These are phyloP conservation scores for Candida labiduridarum DNA, from an alignment of 1,139 yeast species.

Conservation along the genomic window DNA sequence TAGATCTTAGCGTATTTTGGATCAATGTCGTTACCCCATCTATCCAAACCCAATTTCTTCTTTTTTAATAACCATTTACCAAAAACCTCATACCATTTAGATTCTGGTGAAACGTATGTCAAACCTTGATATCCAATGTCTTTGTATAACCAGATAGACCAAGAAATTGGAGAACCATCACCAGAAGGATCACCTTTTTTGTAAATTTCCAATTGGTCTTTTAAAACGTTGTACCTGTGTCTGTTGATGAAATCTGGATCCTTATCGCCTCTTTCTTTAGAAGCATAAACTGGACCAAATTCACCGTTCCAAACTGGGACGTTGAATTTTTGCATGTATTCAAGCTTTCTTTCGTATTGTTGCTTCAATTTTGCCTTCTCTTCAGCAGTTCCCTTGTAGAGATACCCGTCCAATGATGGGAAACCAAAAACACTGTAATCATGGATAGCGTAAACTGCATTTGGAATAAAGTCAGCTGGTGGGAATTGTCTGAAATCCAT, in stretches of 20 bases:
- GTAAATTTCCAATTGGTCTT: slow-evolving; percentile 46
- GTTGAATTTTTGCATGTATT: slow-evolving; percentile 36
- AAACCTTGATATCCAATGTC: slow-evolving; percentile 53
- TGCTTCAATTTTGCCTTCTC: slow-evolving; percentile 31
- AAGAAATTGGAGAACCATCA: slow-evolving; percentile 41
- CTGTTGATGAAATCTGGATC: slow-evolving; percentile 36
- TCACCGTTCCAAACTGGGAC: slow-evolving; percentile 58
- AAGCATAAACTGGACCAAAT: slow-evolving; percentile 52
- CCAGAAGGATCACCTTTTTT: slow-evolving; percentile 47
- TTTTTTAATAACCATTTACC: slow-evolving; percentile 43
- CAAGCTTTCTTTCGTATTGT: slow-evolving; percentile 43
- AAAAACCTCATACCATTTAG: slow-evolving; percentile 42
- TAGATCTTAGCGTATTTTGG: slow-evolving; percentile 36
- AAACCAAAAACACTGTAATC: slow-evolving; percentile 45
- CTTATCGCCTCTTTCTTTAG: slow-evolving; percentile 39
- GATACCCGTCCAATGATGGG: slow-evolving; percentile 34
- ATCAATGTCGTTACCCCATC: slow-evolving; percentile 50
- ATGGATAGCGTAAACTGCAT: slow-evolving; percentile 49
- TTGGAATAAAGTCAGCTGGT: slow-evolving; percentile 29
- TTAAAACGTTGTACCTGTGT: slow-evolving; percentile 40
- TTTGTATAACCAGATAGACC: slow-evolving; percentile 56
- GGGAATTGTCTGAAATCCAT: slow-evolving; percentile 51
- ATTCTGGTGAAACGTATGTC: slow-evolving; percentile 43
- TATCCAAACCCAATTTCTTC: slow-evolving; percentile 44
- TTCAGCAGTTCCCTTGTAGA: slow-evolving; percentile 33